A percentile compares a stretch with the other conserved stretches of the same genome.
Conservation (phyloP, 2,329 filamentous ascomycete species). For the Colletotrichum spaethianum region DNA sequence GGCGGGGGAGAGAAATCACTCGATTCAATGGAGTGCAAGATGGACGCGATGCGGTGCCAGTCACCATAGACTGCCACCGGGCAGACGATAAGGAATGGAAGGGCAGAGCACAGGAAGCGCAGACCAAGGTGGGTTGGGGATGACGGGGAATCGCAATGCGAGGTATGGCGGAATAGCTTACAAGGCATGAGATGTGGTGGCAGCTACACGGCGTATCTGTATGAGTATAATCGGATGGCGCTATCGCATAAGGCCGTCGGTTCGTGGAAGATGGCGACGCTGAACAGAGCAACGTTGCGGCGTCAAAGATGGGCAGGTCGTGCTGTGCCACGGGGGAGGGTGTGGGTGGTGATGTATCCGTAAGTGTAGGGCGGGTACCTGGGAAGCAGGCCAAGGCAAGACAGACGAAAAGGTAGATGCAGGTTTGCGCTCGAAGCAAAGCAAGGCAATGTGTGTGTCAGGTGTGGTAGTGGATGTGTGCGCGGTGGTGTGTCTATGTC, state of each 20-base stretch:
- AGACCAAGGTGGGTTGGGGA: background rate
- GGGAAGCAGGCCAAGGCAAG: background rate
- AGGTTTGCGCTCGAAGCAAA: background rate
- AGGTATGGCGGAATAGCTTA: constrained; percentile 1
- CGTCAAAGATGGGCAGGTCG: background rate
- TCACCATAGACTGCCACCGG: background rate
- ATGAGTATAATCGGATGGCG: background rate
- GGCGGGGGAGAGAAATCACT: background rate
- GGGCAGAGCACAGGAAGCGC: background rate
- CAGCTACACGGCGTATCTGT: background rate
- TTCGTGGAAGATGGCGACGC: background rate
- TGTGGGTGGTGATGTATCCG: background rate
- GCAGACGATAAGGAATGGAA: background rate
- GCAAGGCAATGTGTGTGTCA: background rate
- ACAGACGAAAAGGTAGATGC: background rate
- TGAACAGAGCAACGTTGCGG: background rate
- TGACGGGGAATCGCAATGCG: background rate
- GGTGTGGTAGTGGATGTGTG: background rate
- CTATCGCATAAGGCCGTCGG: background rate
- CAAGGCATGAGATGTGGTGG: background rate
- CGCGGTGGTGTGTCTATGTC: background rate
- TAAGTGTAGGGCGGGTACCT: background rate
- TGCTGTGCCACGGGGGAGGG: background rate
- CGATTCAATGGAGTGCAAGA: background rate
- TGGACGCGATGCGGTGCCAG: background rate